These are phyloP conservation scores for Bathelium albidoporum DNA, from an alignment of 495 filamentous ascomycete genomes.

Conservation along the genomic window DNA sequence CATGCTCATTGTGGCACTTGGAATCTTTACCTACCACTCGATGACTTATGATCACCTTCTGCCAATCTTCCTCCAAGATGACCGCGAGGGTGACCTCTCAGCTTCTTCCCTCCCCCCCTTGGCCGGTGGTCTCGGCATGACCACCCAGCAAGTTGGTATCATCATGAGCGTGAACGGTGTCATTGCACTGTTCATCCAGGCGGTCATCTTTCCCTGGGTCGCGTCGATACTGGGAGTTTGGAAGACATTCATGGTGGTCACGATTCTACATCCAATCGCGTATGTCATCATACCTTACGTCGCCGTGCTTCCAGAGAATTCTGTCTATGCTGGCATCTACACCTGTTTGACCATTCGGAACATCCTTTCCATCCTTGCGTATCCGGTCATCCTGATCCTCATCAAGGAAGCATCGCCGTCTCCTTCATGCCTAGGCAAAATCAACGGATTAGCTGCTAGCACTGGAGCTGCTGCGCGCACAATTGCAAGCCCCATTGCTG, in stretches of 20 bases:
- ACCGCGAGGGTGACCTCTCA: conserved; percentile 27
- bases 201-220: conserved; percentile 59
- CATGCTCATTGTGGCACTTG: conserved; percentile 60
- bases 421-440: conserved; percentile 55
- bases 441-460: conserved; percentile 73
- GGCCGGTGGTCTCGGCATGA: conserved; percentile 64
- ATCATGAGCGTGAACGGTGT: conserved; percentile 71
- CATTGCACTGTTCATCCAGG: conserved; percentile 72
- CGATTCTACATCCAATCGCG: conserved; percentile 61
- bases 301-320: conserved; percentile 46
- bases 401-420: conserved; percentile 75
- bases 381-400: conserved; percentile 69
- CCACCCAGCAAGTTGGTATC: conserved; percentile 60
- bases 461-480: conserved; percentile 69
- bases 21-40: conserved; percentile 77
- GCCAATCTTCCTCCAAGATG: conserved; percentile 76
- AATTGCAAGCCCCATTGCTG: conserved; percentile 64
- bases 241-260: conserved; percentile 61
- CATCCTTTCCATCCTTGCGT: conserved; percentile 63
- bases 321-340: conserved; percentile 62
- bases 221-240: conserved; percentile 65
- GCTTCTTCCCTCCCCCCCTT: conserved; percentile 36
- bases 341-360: conserved; percentile 61
- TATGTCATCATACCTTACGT: conserved; percentile 69
- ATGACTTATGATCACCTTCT: conserved; percentile 82